phyloP scores from a whole-genome alignment of 805 yeast genomes.

The Blastobotrys mokoenaii region DNA sequence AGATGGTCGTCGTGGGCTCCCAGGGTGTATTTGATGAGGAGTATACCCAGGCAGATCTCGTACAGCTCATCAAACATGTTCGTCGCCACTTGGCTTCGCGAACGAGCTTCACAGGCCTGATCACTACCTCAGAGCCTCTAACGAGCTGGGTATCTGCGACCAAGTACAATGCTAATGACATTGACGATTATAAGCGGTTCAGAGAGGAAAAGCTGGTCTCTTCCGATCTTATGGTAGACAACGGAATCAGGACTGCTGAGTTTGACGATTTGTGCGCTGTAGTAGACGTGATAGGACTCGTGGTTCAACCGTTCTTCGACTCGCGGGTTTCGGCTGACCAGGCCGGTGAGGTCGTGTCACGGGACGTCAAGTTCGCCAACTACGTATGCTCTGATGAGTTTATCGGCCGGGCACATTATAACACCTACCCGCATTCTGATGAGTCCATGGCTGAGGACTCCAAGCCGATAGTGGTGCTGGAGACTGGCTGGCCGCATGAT shows the following conservation, averaged over 20 bases:
- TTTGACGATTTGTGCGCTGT: constrained; percentile 64
- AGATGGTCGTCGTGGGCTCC: constrained; percentile 18
- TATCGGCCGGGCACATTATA: constrained; percentile 15
- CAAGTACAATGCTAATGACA: constrained; percentile 15
- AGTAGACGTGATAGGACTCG: constrained; percentile 72
- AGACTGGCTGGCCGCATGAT: constrained; percentile 83
- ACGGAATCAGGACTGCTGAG: constrained; percentile 13
- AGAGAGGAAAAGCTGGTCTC: constrained; percentile 2
- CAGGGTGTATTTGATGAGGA: constrained; percentile 16
- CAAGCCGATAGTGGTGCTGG: constrained; percentile 51
- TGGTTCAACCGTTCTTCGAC: constrained; percentile 70
- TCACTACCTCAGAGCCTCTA: constrained; percentile 81
- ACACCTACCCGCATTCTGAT: too few species aligned
- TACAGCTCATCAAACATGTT: constrained; percentile 14
- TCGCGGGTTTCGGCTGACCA: constrained; percentile 44
- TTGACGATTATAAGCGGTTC: constrained; percentile 23
- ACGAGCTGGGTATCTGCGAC: constrained; percentile 38
- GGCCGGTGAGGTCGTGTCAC: constrained; percentile 56
- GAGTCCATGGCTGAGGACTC: constrained; percentile 1
- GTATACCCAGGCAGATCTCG: constrained; percentile 15
- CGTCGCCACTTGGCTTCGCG: constrained; percentile 4
- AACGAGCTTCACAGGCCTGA: constrained; percentile 34
- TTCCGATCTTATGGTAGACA: not conserved
- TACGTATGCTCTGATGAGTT: constrained; percentile 39
- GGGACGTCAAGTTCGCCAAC: constrained; percentile 48